These are phyloP conservation scores for Colletotrichum camelliae DNA, from an alignment of 2,329 filamentous ascomycete species.

Conservation along the genomic window DNA sequence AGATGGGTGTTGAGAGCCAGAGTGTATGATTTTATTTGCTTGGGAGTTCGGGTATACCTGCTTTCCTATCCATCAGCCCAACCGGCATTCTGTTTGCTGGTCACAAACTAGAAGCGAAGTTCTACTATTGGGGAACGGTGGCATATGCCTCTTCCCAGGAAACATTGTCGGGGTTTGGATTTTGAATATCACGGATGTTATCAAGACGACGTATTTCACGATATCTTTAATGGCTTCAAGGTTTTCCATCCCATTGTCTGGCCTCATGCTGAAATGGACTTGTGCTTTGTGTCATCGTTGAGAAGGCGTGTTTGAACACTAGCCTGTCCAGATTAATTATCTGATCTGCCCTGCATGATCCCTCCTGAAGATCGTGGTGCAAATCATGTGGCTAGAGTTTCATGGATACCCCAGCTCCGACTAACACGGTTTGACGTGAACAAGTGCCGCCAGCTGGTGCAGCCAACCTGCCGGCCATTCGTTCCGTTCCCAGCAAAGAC, in stretches of 20 bases:
- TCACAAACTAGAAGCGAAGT: neutral
- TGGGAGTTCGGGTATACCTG: conserved; percentile 21
- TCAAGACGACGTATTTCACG: neutral
- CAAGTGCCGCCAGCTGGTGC: neutral
- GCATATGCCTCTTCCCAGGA: neutral
- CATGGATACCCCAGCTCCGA: neutral
- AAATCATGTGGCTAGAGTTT: neutral
- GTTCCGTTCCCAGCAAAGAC: neutral
- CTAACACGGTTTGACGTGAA: neutral
- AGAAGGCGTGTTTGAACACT: neutral
- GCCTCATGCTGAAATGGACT: neutral
- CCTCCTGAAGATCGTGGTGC: neutral
- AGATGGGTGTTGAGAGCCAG: neutral
- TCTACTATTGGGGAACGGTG: neutral
- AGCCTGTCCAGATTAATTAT: neutral
- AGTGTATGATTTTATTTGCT: neutral
- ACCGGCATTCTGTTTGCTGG: neutral
- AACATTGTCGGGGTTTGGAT: neutral
- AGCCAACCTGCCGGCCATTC: neutral
- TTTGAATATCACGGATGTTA: neutral
- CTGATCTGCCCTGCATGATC: neutral
- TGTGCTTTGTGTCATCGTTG: neutral
- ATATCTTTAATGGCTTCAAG: neutral
- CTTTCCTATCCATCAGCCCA: neutral
- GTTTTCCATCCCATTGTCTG: neutral